A percentile compares a stretch with the other conserved stretches of the same genome.
These are phyloP conservation scores for Alternaria longipes DNA, from an alignment of 2,329 filamentous ascomycete species.

Conservation along the genomic window DNA sequence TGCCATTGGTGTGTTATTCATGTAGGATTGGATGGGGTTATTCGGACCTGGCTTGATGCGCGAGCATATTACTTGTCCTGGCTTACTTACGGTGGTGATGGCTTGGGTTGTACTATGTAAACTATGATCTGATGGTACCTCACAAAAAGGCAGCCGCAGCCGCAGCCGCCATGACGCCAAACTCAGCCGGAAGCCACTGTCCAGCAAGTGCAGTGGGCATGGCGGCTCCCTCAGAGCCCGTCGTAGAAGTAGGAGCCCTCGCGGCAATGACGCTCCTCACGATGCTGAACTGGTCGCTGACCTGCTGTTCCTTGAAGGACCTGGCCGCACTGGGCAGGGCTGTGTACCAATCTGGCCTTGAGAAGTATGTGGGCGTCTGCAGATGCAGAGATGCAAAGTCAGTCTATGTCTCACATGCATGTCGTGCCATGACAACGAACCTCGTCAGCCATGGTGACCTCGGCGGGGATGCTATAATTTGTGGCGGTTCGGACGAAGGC, in stretches of 20 bases:
- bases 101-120: neutral
- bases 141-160: slow-evolving; percentile 41
- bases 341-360: slow-evolving; percentile 40
- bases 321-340: slow-evolving; percentile 39
- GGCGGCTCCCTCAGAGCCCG: slow-evolving; percentile 29
- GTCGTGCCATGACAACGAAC: no score
- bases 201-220: slow-evolving; percentile 29
- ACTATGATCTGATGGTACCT: neutral
- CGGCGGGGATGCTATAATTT: slow-evolving; percentile 39
- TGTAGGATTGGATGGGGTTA: neutral
- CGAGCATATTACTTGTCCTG: neutral
- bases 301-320: slow-evolving; percentile 45
- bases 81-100: neutral
- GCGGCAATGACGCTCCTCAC: slow-evolving; percentile 34
- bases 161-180: slow-evolving; percentile 40
- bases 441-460: slow-evolving; percentile 32
- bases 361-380: slow-evolving; percentile 32
- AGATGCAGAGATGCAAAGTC: no score
- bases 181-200: slow-evolving; percentile 32
- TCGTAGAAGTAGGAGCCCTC: slow-evolving; percentile 21
- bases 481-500: slow-evolving; percentile 34
- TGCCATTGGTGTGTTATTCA: neutral
- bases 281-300: slow-evolving; percentile 42
- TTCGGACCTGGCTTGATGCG: neutral
- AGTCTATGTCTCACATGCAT: no score